These are phyloP conservation scores for Cryptosporidium sp. DNA, from an alignment of 169 alveolate species.

Conservation along the genomic window DNA sequence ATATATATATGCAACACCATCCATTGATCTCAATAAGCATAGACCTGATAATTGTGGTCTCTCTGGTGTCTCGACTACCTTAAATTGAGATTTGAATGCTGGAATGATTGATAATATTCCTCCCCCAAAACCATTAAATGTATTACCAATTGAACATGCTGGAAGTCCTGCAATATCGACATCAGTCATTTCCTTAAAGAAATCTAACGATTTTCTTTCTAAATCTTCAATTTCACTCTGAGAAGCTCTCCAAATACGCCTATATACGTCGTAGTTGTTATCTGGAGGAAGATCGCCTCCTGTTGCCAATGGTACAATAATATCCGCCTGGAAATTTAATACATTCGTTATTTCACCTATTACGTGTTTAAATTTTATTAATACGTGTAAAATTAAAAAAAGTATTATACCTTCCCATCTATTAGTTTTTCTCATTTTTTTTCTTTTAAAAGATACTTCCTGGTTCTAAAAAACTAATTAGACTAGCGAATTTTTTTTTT, in stretches of 20 bases:
- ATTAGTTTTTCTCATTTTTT: constrained; percentile 1
- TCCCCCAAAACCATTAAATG: constrained; percentile 8
- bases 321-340: constrained; percentile 61
- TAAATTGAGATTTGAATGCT: constrained; percentile 37
- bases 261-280: constrained; percentile 55
- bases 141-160: background rate
- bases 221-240: constrained; percentile 22
- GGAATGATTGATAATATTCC: constrained; percentile 33
- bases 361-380: background rate
- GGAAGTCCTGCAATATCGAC: constrained; percentile 43
- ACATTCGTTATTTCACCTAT: constrained; percentile 28
- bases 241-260: constrained; percentile 66
- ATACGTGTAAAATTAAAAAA: constrained; percentile 4
- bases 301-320: constrained; percentile 43
- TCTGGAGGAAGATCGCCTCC: constrained; percentile 75
- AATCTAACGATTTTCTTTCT: constrained; percentile 44
- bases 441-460: background rate
- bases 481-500: background rate
- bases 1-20: constrained; percentile 60
- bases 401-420: background rate
- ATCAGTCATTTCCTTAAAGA: constrained; percentile 37
- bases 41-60: background rate
- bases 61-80: background rate
- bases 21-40: constrained; percentile 51
- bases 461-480: constrained; percentile 18